Evolutionary conservation across 176 grass and related monocot genomes (phyloP).

Genomic region (Triticum urartu): DNA sequence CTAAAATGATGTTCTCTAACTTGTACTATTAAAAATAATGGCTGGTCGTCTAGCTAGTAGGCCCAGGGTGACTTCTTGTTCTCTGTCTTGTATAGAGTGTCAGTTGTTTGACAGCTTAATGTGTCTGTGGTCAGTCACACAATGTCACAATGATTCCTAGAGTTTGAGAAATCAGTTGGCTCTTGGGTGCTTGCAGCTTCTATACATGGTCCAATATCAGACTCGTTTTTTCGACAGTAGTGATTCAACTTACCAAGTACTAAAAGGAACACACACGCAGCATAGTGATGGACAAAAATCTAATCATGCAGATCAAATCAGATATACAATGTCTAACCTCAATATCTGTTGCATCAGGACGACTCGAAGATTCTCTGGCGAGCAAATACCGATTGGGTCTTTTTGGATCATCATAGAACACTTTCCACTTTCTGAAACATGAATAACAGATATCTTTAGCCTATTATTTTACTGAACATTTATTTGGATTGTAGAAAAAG

Average conservation of each 20-base stretch:
- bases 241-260: slow-evolving; percentile 17
- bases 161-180: neutral
- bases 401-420: slow-evolving; percentile 80
- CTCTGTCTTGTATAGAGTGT: neutral
- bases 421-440: slow-evolving; percentile 79
- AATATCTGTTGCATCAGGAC: slow-evolving; percentile 78
- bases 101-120: slow-evolving; percentile 4
- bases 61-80: neutral
- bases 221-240: neutral
- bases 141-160: neutral
- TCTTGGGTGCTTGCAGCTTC: neutral
- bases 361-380: slow-evolving; percentile 60
- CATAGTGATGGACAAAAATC: neutral
- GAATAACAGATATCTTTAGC: slow-evolving; percentile 2
- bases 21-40: neutral
- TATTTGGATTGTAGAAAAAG: neutral
- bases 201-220: neutral
- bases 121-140: neutral
- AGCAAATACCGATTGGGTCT: slow-evolving; percentile 89
- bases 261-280: neutral
- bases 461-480: neutral
- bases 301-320: neutral
- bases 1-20: neutral
- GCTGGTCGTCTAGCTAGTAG: neutral
- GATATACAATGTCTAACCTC: slow-evolving; percentile 49